These are phyloP conservation scores for Zymoseptoria pseudotritici DNA, from an alignment of 2,329 filamentous ascomycete species.

Conservation along the genomic window DNA sequence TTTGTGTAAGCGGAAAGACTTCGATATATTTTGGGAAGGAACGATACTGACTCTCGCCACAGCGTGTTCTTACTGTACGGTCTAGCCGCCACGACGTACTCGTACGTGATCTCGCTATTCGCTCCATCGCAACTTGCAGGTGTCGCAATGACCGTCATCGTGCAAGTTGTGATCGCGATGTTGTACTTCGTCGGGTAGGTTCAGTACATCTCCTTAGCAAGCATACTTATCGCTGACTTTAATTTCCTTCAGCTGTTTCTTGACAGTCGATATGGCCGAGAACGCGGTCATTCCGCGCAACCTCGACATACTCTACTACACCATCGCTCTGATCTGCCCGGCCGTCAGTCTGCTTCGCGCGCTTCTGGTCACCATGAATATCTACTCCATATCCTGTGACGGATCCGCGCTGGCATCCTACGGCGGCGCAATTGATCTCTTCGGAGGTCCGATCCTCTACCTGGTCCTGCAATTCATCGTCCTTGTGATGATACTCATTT, in stretches of 20 bases:
- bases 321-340: slow-evolving; percentile 63
- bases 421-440: slow-evolving; percentile 62
- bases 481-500: slow-evolving; percentile 65
- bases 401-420: slow-evolving; percentile 55
- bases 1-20: slow-evolving; percentile 22
- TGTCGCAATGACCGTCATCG: slow-evolving; percentile 15
- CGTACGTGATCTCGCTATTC: slow-evolving; percentile 73
- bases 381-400: slow-evolving; percentile 68
- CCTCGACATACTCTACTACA: slow-evolving; percentile 57
- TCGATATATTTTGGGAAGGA: slow-evolving; percentile 59
- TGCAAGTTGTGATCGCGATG: slow-evolving; percentile 16
- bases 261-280: slow-evolving; percentile 15
- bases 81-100: slow-evolving; percentile 64
- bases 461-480: slow-evolving; percentile 64
- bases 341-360: slow-evolving; percentile 65
- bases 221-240: no score
- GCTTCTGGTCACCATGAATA: slow-evolving; percentile 67
- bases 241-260: slow-evolving; percentile 3
- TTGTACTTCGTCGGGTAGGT: slow-evolving; percentile 14
- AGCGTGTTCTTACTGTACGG: slow-evolving; percentile 72
- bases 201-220: not conserved
- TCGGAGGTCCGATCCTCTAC: slow-evolving; percentile 77
- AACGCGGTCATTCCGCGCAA: slow-evolving; percentile 26
- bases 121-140: slow-evolving; percentile 32
- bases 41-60: slow-evolving; percentile 47